These are phyloP conservation scores for Naumovozyma castellii DNA, from an alignment of 805 yeast genomes.

Conservation along the genomic window DNA sequence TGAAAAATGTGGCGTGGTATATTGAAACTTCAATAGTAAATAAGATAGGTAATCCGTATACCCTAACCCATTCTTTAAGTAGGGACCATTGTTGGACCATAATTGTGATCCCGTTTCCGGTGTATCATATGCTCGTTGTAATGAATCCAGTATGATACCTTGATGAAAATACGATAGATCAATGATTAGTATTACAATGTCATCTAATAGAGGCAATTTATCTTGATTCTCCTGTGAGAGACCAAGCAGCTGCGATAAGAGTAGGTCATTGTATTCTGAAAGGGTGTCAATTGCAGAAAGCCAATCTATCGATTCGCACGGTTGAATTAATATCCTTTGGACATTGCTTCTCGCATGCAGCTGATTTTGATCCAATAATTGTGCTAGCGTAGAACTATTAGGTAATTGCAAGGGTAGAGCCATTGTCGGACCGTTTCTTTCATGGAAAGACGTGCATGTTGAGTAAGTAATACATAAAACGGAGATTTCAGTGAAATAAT, in stretches of 20 bases:
- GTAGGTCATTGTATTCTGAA: constrained; percentile 5
- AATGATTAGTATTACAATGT: constrained; percentile 7
- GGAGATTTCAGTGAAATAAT: too few relatives aligned
- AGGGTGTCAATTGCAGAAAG: constrained; percentile 6
- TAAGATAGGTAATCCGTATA: constrained; percentile 11
- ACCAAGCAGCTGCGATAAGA: constrained; percentile 1
- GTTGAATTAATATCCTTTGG: background rate
- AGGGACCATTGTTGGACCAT: constrained; percentile 24
- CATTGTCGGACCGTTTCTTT: too few relatives aligned
- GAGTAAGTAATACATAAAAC: too few relatives aligned
- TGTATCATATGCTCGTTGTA: constrained; percentile 20
- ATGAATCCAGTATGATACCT: constrained; percentile 15
- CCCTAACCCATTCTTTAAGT: constrained; percentile 23
- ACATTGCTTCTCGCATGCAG: too few relatives aligned
- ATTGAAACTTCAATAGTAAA: background rate
- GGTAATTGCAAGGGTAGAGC: too few relatives aligned
- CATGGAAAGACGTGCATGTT: too few relatives aligned
- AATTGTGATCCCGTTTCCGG: constrained; percentile 10
- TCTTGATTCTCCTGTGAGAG: background rate
- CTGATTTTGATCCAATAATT: too few relatives aligned
- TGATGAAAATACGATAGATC: constrained; percentile 16
- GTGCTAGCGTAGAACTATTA: too few relatives aligned
- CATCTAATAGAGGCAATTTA: constrained; percentile 1
- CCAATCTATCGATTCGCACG: background rate
- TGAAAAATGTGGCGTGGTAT: background rate